phyloP scores from a whole-genome alignment of 208 protist species.

The Crithidia sp. region DNA sequence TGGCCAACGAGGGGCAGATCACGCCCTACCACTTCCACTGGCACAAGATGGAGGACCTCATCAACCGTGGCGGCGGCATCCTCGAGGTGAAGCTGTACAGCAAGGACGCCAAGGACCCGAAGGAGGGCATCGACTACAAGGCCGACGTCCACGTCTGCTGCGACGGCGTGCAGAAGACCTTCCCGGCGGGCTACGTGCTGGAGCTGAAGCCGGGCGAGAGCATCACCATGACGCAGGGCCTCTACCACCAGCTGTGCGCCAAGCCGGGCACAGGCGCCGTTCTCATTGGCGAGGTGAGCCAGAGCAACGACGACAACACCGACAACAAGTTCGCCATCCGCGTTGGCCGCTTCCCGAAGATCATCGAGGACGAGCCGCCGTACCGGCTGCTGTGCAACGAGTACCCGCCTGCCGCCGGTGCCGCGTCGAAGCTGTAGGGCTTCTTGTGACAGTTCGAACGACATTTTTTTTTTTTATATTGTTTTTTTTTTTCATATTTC shows the following conservation, averaged over 20 bases:
- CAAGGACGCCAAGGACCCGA: slow-evolving; percentile 5
- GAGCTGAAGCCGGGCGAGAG: slow-evolving; percentile 21
- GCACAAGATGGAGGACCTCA: slow-evolving; percentile 25
- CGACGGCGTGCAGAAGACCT: slow-evolving; percentile 18
- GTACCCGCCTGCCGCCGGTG: slow-evolving; percentile 6
- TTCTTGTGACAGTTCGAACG: neutral
- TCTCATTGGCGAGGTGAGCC: slow-evolving; percentile 23
- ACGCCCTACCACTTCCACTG: slow-evolving; percentile 28
- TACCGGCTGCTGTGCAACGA: slow-evolving; percentile 29
- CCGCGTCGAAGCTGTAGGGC: neutral
- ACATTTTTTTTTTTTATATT: neutral
- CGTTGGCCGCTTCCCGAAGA: slow-evolving; percentile 28
- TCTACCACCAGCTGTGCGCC: slow-evolving; percentile 21
- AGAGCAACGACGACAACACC: slow-evolving; percentile 29
- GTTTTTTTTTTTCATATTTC: neutral
- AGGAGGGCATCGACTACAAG: slow-evolving; percentile 22
- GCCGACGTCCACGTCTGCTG: slow-evolving; percentile 19
- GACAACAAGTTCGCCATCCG: slow-evolving; percentile 22
- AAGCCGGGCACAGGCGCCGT: slow-evolving; percentile 18
- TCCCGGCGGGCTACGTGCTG: slow-evolving; percentile 17
- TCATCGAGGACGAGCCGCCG: slow-evolving; percentile 17
- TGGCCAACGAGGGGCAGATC: slow-evolving; percentile 19
- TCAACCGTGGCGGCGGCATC: slow-evolving; percentile 27
- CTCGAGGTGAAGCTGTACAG: slow-evolving; percentile 14
- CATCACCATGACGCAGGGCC: slow-evolving; percentile 26